Evolutionary conservation across 495 filamentous ascomycete species (phyloP).

Genomic region (Aspergillus sparsus): DNA sequence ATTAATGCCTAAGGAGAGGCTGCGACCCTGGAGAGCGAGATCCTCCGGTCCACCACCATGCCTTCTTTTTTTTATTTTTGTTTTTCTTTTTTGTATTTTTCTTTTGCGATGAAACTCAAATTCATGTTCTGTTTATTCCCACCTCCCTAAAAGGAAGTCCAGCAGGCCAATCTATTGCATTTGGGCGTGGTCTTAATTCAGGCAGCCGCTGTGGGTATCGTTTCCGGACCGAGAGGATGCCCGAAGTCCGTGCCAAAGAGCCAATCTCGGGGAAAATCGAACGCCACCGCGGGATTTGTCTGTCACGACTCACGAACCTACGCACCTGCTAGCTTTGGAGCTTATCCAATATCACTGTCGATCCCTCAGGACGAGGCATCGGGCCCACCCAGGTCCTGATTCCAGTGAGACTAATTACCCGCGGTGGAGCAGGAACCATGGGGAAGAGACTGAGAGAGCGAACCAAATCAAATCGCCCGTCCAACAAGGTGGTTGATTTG

Average conservation of each 20-base stretch:
- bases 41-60: neutral
- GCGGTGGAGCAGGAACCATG: slow-evolving; percentile 7
- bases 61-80: neutral
- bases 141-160: neutral
- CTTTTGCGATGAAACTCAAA: neutral
- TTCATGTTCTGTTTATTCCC: neutral
- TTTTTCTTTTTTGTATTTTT: neutral
- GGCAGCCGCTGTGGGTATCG: slow-evolving; percentile 8
- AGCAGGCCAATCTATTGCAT: slow-evolving; percentile 1
- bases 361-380: slow-evolving; percentile 9
- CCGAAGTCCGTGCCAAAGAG: slow-evolving; percentile 12
- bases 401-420: slow-evolving; percentile 2
- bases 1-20: neutral
- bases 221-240: slow-evolving; percentile 10
- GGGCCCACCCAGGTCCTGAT: slow-evolving; percentile 1
- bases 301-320: slow-evolving; percentile 8
- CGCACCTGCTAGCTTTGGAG: slow-evolving; percentile 12
- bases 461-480: neutral
- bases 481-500: neutral
- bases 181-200: slow-evolving; percentile 6
- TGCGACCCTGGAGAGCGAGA: neutral
- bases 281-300: slow-evolving; percentile 9
- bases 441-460: neutral
- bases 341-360: slow-evolving; percentile 6
- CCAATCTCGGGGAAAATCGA: slow-evolving; percentile 12